Evolutionary conservation across 1,139 yeast genomes (phyloP), one percentile per base, ranked within the genome.

Genomic region (Saccharomycopsis hybrid): DNA sequence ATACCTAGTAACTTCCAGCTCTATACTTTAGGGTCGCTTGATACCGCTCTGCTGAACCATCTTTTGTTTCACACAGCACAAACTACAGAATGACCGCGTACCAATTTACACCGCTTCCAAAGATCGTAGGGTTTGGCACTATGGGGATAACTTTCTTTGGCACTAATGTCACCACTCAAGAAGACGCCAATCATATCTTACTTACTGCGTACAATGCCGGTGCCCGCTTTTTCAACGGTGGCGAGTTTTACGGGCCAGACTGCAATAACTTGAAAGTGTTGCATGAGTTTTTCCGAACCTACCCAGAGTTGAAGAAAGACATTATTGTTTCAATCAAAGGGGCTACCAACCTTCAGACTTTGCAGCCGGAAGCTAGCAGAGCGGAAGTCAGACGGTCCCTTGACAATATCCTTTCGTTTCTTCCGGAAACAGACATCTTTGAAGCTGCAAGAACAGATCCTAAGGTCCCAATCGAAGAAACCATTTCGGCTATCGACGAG

Each of bases 241-340:
- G 94, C 51, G 92, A 83, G 58, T 85, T 87, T 61, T 88, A 88
- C 60, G 94, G 94, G 29, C 64, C 71, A 0, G n/a, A n/a, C n/a
- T n/a, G n/a, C n/a, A 65, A 68, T 57, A 80, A 80, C 58, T 65
- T 85, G 65, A 68, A 74, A 58, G 71, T 79, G 49, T 61, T 85
- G 43, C 68, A 75, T 49, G 74, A 73, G 11, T 87, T 82, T 62
- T 77, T 85, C 54, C 72, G 67, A 13, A 69, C 72, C 58, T 70
- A 77, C 54, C 85, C 85, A 0, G 80, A 76, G 43, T 66, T 69
- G 48, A 71, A 77, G 44, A 68, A 75, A 50, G 68, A 76, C 55
- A 77, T 81, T 51, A 67, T 78, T 27, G 61, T 88, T 44, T 76
- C 84, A 29, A 76, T 87, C 57, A 87, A 88, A 64, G 95, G 95